A percentile compares a stretch with the other conserved stretches of the same genome.
Conservation (phyloP, 495 filamentous ascomycete genomes). For the Neurospora terricola region DNA sequence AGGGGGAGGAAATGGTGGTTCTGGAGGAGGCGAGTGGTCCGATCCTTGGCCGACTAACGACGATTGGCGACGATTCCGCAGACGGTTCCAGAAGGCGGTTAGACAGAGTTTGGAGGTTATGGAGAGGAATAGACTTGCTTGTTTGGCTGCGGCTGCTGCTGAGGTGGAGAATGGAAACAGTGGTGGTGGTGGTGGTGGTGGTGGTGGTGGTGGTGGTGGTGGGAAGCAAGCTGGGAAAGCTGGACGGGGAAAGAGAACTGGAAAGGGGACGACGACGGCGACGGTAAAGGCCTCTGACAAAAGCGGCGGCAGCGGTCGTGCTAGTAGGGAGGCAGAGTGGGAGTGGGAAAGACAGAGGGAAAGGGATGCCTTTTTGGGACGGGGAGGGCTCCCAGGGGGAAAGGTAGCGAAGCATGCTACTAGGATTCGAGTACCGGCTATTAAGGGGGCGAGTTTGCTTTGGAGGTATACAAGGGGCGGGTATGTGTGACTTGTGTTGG, state of each 20-base stretch:
- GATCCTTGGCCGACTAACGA: constrained; percentile 32
- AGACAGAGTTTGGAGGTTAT: constrained; percentile 11
- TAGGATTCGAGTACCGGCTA: constrained; percentile 11
- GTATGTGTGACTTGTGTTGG: constrained; percentile 9
- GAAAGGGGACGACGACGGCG: background rate
- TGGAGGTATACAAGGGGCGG: constrained; percentile 25
- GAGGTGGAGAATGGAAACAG: background rate
- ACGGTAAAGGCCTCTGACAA: background rate
- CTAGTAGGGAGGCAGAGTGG: background rate
- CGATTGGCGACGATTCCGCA: constrained; percentile 28
- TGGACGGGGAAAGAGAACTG: background rate
- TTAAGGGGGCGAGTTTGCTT: constrained; percentile 26
- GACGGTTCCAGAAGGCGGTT: constrained; percentile 25
- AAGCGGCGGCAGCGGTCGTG: background rate
- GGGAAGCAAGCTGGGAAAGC: background rate
- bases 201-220: background rate
- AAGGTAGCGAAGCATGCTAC: background rate
- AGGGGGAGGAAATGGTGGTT: constrained; percentile 1
- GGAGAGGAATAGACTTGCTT: constrained; percentile 6
- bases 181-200: no score
- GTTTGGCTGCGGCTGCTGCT: background rate
- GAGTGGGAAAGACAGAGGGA: constrained; percentile 1
- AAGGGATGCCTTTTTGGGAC: background rate
- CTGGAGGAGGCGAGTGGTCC: constrained; percentile 23
- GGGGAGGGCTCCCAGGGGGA: no score